phyloP scores from a whole-genome alignment of 2,329 filamentous ascomycete species.

The Fusarium mundagurra region DNA sequence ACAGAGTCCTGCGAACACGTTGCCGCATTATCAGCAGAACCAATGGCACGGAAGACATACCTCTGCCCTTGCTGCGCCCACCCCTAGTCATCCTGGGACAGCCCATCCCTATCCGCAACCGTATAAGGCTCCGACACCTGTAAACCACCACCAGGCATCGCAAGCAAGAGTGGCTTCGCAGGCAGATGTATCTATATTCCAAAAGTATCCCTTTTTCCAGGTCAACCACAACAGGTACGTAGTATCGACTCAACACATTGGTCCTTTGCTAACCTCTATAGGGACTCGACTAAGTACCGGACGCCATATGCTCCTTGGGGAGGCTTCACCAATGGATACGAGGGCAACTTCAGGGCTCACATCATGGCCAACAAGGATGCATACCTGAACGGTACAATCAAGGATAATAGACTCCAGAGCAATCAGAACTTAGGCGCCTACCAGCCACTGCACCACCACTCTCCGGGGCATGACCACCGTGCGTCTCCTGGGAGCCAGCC shows the following conservation, averaged over 20 bases:
- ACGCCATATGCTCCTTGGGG: conserved; percentile 67
- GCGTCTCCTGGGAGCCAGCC: not conserved
- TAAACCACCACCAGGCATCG: conserved; percentile 17
- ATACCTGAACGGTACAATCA: conserved; percentile 41
- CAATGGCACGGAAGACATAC: conserved; percentile 17
- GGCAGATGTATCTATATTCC: conserved; percentile 55
- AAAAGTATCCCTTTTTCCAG: conserved; percentile 68
- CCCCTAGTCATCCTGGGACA: not conserved
- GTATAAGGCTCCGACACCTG: conserved; percentile 4
- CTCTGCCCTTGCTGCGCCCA: not conserved
- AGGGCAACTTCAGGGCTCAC: conserved; percentile 60
- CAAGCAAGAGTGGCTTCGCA: conserved; percentile 48
- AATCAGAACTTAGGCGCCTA: not conserved
- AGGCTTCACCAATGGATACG: conserved; percentile 70
- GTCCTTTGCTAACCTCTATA: conserved; percentile 42
- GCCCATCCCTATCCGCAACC: not conserved
- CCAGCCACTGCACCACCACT: not conserved
- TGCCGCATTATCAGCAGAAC: conserved; percentile 10
- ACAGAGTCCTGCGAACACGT: not conserved
- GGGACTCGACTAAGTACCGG: conserved; percentile 65
- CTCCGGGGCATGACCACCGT: not conserved
- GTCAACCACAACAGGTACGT: conserved; percentile 67
- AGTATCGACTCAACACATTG: not conserved
- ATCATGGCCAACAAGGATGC: conserved; percentile 50
- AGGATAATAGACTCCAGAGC: not conserved